These are phyloP conservation scores for Kregervanrija delftensis DNA, from an alignment of 805 yeast species.

Conservation along the genomic window DNA sequence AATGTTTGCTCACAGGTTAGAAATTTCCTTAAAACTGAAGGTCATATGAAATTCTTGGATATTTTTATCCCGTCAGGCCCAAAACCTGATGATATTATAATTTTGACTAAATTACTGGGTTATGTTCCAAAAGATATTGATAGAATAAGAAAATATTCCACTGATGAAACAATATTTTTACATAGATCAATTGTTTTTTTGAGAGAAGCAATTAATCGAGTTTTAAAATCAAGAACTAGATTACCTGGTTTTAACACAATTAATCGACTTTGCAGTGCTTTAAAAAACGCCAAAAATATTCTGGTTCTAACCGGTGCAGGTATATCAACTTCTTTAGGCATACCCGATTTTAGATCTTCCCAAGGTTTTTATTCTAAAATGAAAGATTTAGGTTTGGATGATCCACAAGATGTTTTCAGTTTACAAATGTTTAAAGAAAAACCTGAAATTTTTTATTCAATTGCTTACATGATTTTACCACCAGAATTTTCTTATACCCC, in stretches of 20 bases:
- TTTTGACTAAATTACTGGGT: constrained; percentile 58
- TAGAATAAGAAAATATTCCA: constrained; percentile 8
- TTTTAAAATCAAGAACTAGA: constrained; percentile 48
- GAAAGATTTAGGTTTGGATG: constrained; percentile 60
- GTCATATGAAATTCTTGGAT: constrained; percentile 53
- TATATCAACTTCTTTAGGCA: constrained; percentile 81
- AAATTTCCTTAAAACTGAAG: constrained; percentile 49
- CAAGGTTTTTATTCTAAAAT: constrained; percentile 74
- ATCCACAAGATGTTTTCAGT: constrained; percentile 89
- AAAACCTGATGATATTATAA: constrained; percentile 47
- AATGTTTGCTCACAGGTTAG: constrained; percentile 41
- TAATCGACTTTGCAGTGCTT: constrained; percentile 48
- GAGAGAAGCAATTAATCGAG: constrained; percentile 60
- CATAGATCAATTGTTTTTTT: constrained; percentile 39
- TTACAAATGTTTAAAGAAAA: constrained; percentile 62
- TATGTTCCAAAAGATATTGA: constrained; percentile 27
- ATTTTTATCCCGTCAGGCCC: constrained; percentile 49
- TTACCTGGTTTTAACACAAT: constrained; percentile 47
- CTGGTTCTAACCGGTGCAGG: constrained; percentile 90
- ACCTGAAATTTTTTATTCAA: constrained; percentile 77
- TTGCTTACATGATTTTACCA: constrained; percentile 80
- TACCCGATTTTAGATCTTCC: constrained; percentile 89
- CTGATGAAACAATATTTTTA: constrained; percentile 12
- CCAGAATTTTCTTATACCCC: constrained; percentile 64
- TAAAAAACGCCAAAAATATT: constrained; percentile 51